Evolutionary conservation across 306 rosid species (phyloP), one percentile per base, ranked within the genome.

Genomic region (Mimosa bimucronata): DNA sequence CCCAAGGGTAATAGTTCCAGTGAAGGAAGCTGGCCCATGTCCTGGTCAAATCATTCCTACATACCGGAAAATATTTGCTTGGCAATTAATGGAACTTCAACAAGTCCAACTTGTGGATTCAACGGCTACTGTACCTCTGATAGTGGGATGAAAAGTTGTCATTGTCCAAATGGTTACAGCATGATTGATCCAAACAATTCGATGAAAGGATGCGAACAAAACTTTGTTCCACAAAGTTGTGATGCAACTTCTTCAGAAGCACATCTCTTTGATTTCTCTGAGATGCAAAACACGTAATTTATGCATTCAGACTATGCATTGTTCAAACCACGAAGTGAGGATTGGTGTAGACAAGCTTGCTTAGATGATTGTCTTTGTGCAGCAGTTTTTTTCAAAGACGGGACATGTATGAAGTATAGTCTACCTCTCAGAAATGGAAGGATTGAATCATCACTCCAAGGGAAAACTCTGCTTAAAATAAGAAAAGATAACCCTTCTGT

Each of bases 141-240:
- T 46, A 5, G 2, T 4, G 53, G 53, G n/a, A 46, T 46, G n/a
- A 46, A 46, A 46, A 46, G n/a, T 4, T 46, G 53, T 7, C 19
- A 0, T 0, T 46, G 53, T 14, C 53, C 53, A 46, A 3, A 46
- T 46, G 53, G n/a, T 46, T 46, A 46, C 16, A 46, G 19, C n/a
- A 14, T 46, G 5, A 14, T 46, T 46, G 53, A 46, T 46, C 83
- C 86, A 19, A 31, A 73, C 42, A 83, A 89, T 83, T 57, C 0
- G 30, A 45, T 41, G 66, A 70, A 66, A 81, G 90, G 89, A 21
- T 89, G 92, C 66, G 83, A 68, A n/a, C 85, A 61, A 13, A 31
- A 66, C 70, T 88, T 86, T 14, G 19, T 41, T 64, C 30, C 86
- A n/a, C 90, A 83, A 61, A 79, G 86, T 42, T 89, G 92, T 34